Evolutionary conservation across 345 rosid species (phyloP).

Genomic region (Brassica juncea): DNA sequence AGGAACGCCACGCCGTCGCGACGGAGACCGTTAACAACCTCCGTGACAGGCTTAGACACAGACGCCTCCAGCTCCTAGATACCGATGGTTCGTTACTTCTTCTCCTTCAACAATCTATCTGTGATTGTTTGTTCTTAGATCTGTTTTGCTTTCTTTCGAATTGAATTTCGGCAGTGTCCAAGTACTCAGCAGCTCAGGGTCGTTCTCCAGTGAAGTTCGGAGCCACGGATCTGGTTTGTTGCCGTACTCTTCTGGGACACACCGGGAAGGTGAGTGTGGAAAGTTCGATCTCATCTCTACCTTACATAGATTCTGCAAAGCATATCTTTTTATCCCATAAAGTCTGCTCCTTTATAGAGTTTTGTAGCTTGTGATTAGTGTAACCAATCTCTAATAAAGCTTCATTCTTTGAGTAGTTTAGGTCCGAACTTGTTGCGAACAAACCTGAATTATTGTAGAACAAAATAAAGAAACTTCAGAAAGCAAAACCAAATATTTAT

Average conservation of each 20-base stretch:
- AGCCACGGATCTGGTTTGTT: constrained; percentile 89
- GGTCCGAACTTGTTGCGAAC: background rate
- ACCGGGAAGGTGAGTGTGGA: constrained; percentile 67
- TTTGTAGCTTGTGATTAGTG: constrained; percentile 16
- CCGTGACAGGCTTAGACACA: constrained; percentile 72
- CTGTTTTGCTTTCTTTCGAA: constrained; percentile 20
- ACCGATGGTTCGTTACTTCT: constrained; percentile 44
- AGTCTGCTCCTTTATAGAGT: background rate
- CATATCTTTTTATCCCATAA: background rate
- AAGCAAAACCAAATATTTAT: too few relatives aligned
- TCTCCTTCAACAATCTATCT: background rate
- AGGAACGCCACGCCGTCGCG: constrained; percentile 77
- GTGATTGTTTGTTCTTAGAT: constrained; percentile 25
- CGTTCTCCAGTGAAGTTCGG: constrained; percentile 71
- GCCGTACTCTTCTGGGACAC: constrained; percentile 94
- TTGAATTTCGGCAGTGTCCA: constrained; percentile 59
- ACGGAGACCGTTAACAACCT: constrained; percentile 67
- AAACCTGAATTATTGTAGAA: too few relatives aligned
- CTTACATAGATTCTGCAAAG: background rate
- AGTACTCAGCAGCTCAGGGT: constrained; percentile 65
- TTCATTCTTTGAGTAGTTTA: background rate
- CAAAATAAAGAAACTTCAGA: too few relatives aligned
- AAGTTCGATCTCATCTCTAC: background rate
- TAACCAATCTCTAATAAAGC: background rate
- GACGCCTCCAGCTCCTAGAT: constrained; percentile 76